Percentiles rank a stretch among this genome's conserved stretches.
These are phyloP conservation scores for Lachnellula occidentalis DNA, from an alignment of 2,329 filamentous ascomycete species.

Conservation along the genomic window DNA sequence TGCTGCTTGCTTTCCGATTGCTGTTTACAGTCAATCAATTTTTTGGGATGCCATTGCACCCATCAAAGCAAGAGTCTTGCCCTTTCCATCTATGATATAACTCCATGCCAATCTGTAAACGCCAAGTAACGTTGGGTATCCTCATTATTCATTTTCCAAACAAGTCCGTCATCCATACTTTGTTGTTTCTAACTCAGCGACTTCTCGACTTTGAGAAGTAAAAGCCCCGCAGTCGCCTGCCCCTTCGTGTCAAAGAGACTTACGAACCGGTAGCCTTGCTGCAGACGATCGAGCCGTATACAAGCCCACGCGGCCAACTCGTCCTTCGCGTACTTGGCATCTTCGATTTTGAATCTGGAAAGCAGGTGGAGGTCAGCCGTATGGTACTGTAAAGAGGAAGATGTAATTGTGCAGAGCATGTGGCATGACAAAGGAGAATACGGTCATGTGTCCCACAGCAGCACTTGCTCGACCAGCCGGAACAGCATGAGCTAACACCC, in stretches of 20 bases:
- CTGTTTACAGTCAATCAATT: too few relatives aligned
- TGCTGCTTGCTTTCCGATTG: too few relatives aligned
- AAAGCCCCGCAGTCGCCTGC: conserved; percentile 55
- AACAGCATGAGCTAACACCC: conserved; percentile 4
- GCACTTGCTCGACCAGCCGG: not conserved
- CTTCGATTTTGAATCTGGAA: conserved; percentile 69
- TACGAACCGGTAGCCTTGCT: conserved; percentile 70
- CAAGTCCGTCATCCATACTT: not conserved
- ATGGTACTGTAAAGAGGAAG: not conserved
- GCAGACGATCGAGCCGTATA: conserved; percentile 75
- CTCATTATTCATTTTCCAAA: not conserved
- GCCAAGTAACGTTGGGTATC: not conserved
- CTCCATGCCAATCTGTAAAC: not conserved
- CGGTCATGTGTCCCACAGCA: not conserved
- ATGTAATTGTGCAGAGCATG: not conserved
- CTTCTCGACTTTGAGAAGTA: conserved; percentile 73
- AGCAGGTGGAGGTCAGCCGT: conserved; percentile 2
- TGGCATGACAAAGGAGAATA: not conserved
- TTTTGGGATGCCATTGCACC: not conserved
- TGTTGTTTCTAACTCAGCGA: conserved; percentile 1
- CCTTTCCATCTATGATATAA: not conserved
- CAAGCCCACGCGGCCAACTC: conserved; percentile 83
- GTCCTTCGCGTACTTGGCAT: conserved; percentile 76
- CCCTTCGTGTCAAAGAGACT: conserved; percentile 68
- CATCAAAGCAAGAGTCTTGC: not conserved